Evolutionary conservation across 768 basidiomycete genomes (phyloP).

Genomic region (Rhodotorula paludigena): DNA sequence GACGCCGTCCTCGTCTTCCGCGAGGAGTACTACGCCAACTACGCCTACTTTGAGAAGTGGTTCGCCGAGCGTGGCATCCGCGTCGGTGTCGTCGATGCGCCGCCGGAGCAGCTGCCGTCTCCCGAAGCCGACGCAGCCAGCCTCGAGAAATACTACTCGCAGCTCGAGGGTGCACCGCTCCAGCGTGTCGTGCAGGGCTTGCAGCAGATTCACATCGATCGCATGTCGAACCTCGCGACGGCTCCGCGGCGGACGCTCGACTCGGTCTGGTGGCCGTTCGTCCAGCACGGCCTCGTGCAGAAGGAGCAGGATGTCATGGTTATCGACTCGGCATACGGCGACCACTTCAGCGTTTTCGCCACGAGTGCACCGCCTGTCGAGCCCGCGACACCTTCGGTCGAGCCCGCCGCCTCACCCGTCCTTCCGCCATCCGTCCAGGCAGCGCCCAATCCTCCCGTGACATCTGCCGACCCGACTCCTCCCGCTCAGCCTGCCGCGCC

Average conservation of each 20-base stretch:
- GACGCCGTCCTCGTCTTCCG: conserved; percentile 77
- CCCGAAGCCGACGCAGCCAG: conserved; percentile 51
- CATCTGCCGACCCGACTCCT: not conserved
- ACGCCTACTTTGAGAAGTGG: conserved; percentile 71
- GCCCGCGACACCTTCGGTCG: not conserved
- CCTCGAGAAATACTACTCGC: conserved; percentile 69
- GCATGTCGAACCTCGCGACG: conserved; percentile 67
- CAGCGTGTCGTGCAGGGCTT: conserved; percentile 56
- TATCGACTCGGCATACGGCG: conserved; percentile 81
- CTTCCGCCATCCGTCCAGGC: not conserved
- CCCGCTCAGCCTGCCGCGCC: conserved; percentile 23
- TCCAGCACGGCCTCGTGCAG: conserved; percentile 73
- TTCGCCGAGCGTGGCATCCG: conserved; percentile 62
- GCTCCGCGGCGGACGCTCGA: conserved; percentile 74
- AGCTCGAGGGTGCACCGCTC: conserved; percentile 50
- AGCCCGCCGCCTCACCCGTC: conserved; percentile 5
- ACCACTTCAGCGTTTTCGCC: conserved; percentile 72
- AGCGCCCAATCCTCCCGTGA: not conserved
- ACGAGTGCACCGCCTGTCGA: conserved; percentile 43
- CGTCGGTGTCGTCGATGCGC: conserved; percentile 46
- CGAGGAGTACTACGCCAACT: conserved; percentile 81
- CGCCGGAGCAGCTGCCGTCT: conserved; percentile 40
- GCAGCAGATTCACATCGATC: conserved; percentile 59
- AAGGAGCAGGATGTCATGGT: conserved; percentile 71
- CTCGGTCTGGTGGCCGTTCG: conserved; percentile 94